Evolutionary conservation across 2,329 filamentous ascomycete species (phyloP).

Genomic region (Trichophyton benhamiae): DNA sequence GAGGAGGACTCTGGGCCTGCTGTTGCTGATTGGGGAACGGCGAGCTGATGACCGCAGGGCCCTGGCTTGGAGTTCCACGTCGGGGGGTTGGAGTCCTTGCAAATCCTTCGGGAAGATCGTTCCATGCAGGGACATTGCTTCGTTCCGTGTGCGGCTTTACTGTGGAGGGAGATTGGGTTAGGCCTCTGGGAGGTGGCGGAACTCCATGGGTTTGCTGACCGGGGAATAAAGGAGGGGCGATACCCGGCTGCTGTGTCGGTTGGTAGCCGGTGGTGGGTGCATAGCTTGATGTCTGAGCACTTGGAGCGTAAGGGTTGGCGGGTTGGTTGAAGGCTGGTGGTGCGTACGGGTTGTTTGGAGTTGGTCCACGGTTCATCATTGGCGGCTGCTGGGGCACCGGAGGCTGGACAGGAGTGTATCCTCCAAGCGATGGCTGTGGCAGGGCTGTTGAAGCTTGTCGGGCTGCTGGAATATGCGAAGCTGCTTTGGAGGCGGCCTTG

Average conservation of each 20-base stretch:
- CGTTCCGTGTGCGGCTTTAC: constrained; percentile 51
- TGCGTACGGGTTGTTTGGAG: constrained; percentile 22
- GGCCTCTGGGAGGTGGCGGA: constrained; percentile 52
- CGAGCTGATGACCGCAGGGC: constrained; percentile 51
- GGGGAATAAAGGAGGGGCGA: constrained; percentile 18
- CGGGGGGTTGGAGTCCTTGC: constrained; percentile 59
- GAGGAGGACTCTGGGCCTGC: constrained; percentile 23
- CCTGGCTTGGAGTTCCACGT: constrained; percentile 57
- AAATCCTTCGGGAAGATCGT: constrained; percentile 78
- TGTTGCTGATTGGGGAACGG: constrained; percentile 59
- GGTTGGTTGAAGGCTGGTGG: constrained; percentile 12
- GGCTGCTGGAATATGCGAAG: constrained; percentile 23
- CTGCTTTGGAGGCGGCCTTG: constrained; percentile 31
- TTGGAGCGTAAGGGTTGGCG: constrained; percentile 24
- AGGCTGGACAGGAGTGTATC: background rate
- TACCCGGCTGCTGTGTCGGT: constrained; percentile 31
- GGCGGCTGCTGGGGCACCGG: constrained; percentile 14
- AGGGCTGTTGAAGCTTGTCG: constrained; percentile 31
- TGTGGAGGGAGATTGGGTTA: constrained; percentile 51
- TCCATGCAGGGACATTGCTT: constrained; percentile 73
- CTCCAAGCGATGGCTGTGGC: constrained; percentile 21
- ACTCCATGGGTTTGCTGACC: constrained; percentile 30
- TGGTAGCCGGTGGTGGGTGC: constrained; percentile 44
- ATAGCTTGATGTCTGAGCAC: constrained; percentile 23
- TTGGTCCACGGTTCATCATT: constrained; percentile 17